phyloP scores from a whole-genome alignment of 805 yeast genomes.

The Kodamaea jinghongensis region DNA sequence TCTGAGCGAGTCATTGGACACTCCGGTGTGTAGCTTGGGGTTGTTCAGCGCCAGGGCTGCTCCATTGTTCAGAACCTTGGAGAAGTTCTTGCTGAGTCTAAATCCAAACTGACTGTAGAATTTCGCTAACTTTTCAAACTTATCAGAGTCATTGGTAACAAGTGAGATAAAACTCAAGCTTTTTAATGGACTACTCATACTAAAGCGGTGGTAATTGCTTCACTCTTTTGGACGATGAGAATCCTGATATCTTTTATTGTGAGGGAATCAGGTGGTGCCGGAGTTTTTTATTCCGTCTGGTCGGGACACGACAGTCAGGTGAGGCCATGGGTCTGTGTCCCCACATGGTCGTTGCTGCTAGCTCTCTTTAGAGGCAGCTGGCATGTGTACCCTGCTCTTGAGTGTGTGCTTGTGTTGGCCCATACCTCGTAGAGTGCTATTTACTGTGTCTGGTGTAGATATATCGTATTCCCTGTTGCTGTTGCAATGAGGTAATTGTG shows the following conservation, averaged over 20 bases:
- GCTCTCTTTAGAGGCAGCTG: background rate
- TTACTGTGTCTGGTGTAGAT: no score
- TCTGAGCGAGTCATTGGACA: conserved; percentile 61
- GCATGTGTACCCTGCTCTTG: background rate
- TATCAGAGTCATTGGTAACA: conserved; percentile 49
- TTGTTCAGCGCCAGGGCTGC: conserved; percentile 24
- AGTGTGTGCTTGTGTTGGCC: background rate
- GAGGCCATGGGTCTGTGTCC: no score
- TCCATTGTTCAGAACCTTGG: conserved; percentile 46
- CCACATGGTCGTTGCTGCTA: no score
- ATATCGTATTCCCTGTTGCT: no score
- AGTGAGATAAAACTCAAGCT: conserved; percentile 49
- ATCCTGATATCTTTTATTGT: conserved; percentile 1
- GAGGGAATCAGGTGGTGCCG: conserved; percentile 6
- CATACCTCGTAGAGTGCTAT: no score
- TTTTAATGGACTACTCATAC: conserved; percentile 6
- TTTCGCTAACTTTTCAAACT: conserved; percentile 46
- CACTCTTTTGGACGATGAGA: background rate
- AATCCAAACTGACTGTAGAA: conserved; percentile 66
- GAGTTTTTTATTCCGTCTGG: conserved; percentile 8
- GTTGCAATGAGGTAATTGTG: no score
- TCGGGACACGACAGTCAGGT: conserved; percentile 1
- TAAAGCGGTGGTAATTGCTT: background rate
- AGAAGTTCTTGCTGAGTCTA: conserved; percentile 54
- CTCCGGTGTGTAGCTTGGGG: conserved; percentile 43